These are phyloP conservation scores for Alternaria panax DNA, from an alignment of 2,329 filamentous ascomycete species.

Conservation along the genomic window DNA sequence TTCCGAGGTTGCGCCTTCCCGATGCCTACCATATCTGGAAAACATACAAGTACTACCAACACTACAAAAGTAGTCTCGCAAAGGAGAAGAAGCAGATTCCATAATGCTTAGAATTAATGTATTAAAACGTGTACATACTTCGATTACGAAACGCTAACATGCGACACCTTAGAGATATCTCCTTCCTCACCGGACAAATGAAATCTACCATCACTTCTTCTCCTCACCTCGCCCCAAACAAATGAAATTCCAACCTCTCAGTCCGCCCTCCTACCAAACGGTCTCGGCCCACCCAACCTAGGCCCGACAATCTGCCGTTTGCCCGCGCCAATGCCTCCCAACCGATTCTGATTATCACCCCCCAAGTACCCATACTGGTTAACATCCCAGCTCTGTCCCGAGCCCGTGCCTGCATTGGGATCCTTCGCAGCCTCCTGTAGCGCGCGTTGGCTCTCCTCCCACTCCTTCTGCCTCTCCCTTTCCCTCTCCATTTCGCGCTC, in stretches of 20 bases:
- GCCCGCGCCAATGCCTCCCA: slow-evolving; percentile 65
- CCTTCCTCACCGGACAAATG: neutral
- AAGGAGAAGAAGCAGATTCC: no score
- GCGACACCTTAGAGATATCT: neutral
- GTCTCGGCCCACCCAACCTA: slow-evolving; percentile 72
- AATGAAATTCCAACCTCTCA: neutral
- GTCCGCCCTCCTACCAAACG: slow-evolving; percentile 53
- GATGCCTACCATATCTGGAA: no score
- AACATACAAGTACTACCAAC: no score
- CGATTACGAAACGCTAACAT: neutral
- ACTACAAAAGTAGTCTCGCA: no score
- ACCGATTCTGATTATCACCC: slow-evolving; percentile 75
- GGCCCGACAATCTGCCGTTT: slow-evolving; percentile 82
- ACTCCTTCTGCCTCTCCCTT: slow-evolving; percentile 76
- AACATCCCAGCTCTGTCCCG: slow-evolving; percentile 78
- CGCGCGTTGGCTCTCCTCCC: slow-evolving; percentile 77
- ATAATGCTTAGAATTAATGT: neutral
- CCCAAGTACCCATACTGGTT: slow-evolving; percentile 79
- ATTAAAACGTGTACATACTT: neutral
- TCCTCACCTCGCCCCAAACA: neutral
- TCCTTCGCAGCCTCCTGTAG: slow-evolving; percentile 64
- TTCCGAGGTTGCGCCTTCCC: no score
- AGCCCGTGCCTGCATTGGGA: slow-evolving; percentile 67
- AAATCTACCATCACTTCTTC: neutral
- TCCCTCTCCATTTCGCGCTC: slow-evolving; percentile 85